Evolutionary conservation across 176 grass and related monocot species (phyloP).

Genomic region (Hordeum marinum): DNA sequence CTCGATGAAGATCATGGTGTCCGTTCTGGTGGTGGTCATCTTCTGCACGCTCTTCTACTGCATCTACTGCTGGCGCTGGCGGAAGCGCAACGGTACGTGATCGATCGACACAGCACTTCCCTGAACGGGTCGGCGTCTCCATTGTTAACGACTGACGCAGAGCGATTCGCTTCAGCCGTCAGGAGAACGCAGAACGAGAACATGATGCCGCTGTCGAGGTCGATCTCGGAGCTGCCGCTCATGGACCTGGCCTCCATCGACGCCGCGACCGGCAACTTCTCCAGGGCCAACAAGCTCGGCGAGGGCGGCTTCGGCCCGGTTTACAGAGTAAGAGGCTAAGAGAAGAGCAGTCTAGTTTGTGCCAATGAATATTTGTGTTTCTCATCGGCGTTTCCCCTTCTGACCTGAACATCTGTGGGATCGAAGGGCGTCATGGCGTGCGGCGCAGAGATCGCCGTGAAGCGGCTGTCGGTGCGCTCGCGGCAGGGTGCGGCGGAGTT

Average conservation of each 20-base stretch:
- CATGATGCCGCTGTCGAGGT: slow-evolving; percentile 46
- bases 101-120: too few relatives aligned
- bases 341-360: background rate
- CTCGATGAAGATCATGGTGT: slow-evolving; percentile 59
- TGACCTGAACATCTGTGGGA: background rate
- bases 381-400: too few relatives aligned
- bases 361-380: too few relatives aligned
- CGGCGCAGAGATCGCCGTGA: slow-evolving; percentile 67
- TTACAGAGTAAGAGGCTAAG: slow-evolving; percentile 63
- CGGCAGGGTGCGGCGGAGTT: slow-evolving; percentile 72
- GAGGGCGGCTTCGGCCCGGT: slow-evolving; percentile 92
- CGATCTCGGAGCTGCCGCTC: slow-evolving; percentile 52
- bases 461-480: slow-evolving; percentile 70
- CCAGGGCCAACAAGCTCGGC: slow-evolving; percentile 79
- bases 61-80: slow-evolving; percentile 94
- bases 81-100: slow-evolving; percentile 72
- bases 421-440: slow-evolving; percentile 48
- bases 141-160: too few relatives aligned
- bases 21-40: slow-evolving; percentile 63
- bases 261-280: slow-evolving; percentile 67
- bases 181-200: slow-evolving; percentile 49
- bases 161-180: slow-evolving; percentile 36
- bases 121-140: too few relatives aligned
- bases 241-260: slow-evolving; percentile 67
- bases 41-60: slow-evolving; percentile 67